Base-by-base conservation (phyloP, 2,329 filamentous ascomycete species). In the Neoascochyta sp. region DNA sequence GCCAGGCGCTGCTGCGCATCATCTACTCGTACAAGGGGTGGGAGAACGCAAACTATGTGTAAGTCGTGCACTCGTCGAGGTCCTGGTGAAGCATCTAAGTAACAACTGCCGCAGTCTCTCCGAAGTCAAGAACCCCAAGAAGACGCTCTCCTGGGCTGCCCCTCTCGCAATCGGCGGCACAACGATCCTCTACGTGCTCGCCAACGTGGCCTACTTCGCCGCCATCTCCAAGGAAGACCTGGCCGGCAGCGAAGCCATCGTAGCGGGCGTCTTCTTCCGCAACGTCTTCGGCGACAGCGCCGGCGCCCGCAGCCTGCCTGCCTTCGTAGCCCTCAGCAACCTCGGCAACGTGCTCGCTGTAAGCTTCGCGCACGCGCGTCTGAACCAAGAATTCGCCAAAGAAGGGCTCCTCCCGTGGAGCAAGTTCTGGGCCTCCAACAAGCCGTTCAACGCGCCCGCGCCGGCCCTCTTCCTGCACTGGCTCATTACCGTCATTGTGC, bases 361-460 rank as follows among this genome's bases (percentile, higher is more conserved):
- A 24, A 76, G 70, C 35, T 81, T 80, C 43, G 69, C 75, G 0
- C 74, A 80, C 30, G 63, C 76, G 0, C 68, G 77, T 1, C 45
- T 80, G 7, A 80, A 77, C 43, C 76, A 80, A 41, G 81, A 85
- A 54, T 66, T 86, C 24, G 82, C 76, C 1, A 83, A 82, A 48
- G 81, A 86, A 48, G 80, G 80, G 0, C 64, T 86, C 4, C 50
- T 86, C 9, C 82, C 82, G 0, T 81, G 73, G 32, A 78, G 76
- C 38, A 68, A 69, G 3, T 75, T 86, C 53, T 85, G 78, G 76
- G 81, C 81, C 0, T 83, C 78, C 3, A 81, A 79, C 49, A 76
- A 73, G 59, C 82, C 81, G 0, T 81, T 79, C 39, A 77, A 80
- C 33, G 73, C 81, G 0, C 81, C 81, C 12, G 42, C 54, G 2